Evolutionary conservation across 345 rosid genomes (phyloP).

Genomic region (Arabis hirsuta): DNA sequence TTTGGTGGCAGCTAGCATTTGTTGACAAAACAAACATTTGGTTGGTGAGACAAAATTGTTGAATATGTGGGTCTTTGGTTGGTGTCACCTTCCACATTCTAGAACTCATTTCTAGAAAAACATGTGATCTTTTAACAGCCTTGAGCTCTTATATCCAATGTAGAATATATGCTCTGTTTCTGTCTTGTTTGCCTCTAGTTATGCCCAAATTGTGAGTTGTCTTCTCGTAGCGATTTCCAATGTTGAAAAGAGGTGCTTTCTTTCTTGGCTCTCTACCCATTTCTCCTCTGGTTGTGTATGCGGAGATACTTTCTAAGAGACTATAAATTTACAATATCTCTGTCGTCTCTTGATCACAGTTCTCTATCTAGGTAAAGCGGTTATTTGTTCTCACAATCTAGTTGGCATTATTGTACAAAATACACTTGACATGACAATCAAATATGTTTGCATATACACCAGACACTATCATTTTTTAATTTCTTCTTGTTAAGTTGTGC

Average conservation of each 20-base stretch:
- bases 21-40: too few relatives aligned
- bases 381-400: background rate
- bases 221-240: too few relatives aligned
- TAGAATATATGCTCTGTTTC: background rate
- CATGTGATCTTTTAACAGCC: too few relatives aligned
- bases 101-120: too few relatives aligned
- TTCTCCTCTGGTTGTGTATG: background rate
- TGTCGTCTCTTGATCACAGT: background rate
- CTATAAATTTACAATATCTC: too few relatives aligned
- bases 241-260: background rate
- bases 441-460: background rate
- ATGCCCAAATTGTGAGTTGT: background rate
- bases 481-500: background rate
- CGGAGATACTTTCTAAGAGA: background rate
- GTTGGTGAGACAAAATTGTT: too few relatives aligned
- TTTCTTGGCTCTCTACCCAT: background rate
- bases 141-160: too few relatives aligned
- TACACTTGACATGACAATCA: too few relatives aligned
- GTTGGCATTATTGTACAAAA: background rate
- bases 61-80: too few relatives aligned
- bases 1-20: too few relatives aligned
- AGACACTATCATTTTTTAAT: background rate
- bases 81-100: too few relatives aligned
- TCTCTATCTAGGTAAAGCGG: background rate
- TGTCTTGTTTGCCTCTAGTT: background rate